Evolutionary conservation across 2,329 filamentous ascomycete species (phyloP), one percentile per base, ranked within the genome.

Genomic region (Plenodomus tracheiphilus): DNA sequence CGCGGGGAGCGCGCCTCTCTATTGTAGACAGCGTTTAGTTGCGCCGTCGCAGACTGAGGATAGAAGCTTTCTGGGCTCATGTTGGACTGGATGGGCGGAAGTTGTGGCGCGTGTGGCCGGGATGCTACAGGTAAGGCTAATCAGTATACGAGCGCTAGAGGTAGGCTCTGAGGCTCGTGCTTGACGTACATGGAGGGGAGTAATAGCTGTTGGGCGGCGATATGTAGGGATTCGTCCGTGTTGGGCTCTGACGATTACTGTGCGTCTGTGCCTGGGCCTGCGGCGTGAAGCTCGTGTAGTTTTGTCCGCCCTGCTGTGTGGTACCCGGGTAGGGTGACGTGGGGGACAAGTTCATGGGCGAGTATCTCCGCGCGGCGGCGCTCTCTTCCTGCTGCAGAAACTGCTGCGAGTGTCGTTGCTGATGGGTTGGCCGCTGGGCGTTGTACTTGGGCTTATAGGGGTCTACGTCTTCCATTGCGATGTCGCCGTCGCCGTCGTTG

Each of bases 291-390:
- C 68, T 73, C 43, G 67, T 69, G 54, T 74, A 75, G 52, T 51
- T 62, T 49, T 78, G 68, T 57, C 64, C 65, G 41, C 69, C 70
- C 55, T 77, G 78, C 67, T 77, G 84, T 54, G 79, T 83, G 70
- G 78, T 88, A 40, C 76, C 81, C 69, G 84, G 82, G 75, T 95
- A 95, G 28, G 91, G 86, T 47, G 89, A 87, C 28, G 87, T 85
- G 35, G 91, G 89, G 52, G 91, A 91, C 53, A 95, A 78, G 71
- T 96, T 93, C 92, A 97, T 97, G 56, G 93, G 94, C 39, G 93
- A 97, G 75, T 97, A 97, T 69, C 92, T 85, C 72, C 95, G 89
- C 51, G 91, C 89, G 48, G 91, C 90, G 42, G 89, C 81, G 37
- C 91, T 94, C 50, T 89, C 85, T 66, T 93, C 89, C 86, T 66